These are phyloP conservation scores for Phytophthora capsici DNA, from an alignment of 352 stramenopile species.

Conservation along the genomic window DNA sequence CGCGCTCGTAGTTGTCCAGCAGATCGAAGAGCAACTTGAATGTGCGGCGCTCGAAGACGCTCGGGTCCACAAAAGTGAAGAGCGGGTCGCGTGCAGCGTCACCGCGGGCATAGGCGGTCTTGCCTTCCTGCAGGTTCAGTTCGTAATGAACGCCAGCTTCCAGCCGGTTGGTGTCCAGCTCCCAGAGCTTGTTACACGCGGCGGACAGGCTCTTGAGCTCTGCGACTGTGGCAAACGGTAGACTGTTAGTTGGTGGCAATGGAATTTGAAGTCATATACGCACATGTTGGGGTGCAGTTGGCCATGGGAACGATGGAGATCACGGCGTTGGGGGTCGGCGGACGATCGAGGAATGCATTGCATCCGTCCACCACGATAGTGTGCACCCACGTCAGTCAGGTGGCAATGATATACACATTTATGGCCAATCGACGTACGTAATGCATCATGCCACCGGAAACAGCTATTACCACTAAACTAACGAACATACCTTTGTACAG, in stretches of 20 bases:
- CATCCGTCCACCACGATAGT: slow-evolving; percentile 5
- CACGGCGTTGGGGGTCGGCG: background rate
- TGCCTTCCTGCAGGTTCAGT: slow-evolving; percentile 94
- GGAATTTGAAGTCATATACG: background rate
- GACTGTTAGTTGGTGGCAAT: background rate
- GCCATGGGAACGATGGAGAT: slow-evolving; percentile 25
- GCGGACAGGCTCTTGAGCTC: slow-evolving; percentile 72
- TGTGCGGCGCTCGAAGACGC: slow-evolving; percentile 90
- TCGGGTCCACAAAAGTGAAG: slow-evolving; percentile 90
- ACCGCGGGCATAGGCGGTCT: slow-evolving; percentile 88
- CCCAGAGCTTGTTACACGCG: slow-evolving; percentile 92
- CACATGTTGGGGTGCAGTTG: slow-evolving; percentile 57
- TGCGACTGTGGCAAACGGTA: slow-evolving; percentile 22
- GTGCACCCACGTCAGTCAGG: slow-evolving; percentile 9
- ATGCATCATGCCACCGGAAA: background rate
- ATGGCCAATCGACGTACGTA: slow-evolving; percentile 1
- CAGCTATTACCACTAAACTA: background rate
- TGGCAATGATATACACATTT: slow-evolving; percentile 2
- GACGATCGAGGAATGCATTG: slow-evolving; percentile 33
- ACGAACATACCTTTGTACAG: background rate
- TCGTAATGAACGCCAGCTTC: slow-evolving; percentile 91
- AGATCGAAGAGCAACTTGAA: slow-evolving; percentile 92
- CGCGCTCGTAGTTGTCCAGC: slow-evolving; percentile 91
- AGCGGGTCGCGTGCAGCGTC: slow-evolving; percentile 91
- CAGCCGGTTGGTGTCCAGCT: slow-evolving; percentile 87